These are phyloP conservation scores for Spergularia bocconei DNA, from an alignment of 148 eudicot genomes.

Conservation along the genomic window DNA sequence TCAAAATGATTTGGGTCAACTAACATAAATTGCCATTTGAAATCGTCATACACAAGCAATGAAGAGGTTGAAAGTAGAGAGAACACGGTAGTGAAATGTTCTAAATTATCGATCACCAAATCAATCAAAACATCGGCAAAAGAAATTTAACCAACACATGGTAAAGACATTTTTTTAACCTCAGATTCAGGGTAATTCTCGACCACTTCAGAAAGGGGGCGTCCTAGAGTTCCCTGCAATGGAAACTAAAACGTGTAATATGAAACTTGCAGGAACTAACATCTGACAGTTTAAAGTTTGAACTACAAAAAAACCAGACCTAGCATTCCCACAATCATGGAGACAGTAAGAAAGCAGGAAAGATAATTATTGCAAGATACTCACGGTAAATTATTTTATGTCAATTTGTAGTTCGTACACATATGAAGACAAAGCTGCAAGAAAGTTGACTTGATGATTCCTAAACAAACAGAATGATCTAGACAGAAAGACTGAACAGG, in stretches of 20 bases:
- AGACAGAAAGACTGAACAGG: constrained; percentile 1
- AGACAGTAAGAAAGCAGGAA: neutral
- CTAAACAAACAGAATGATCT: constrained; percentile 6
- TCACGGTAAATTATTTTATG: neutral
- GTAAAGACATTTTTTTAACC: neutral
- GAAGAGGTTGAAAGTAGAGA: no score
- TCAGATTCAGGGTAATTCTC: neutral
- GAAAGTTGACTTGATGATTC: neutral
- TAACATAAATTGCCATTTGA: no score
- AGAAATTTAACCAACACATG: no score
- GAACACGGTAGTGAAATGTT: no score
- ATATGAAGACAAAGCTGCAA: constrained; percentile 7
- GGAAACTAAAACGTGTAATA: neutral
- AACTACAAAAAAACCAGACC: neutral
- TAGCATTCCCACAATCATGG: constrained; percentile 1
- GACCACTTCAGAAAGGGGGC: neutral
- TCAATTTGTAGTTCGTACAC: neutral
- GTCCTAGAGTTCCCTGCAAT: constrained; percentile 1
- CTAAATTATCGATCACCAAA: neutral
- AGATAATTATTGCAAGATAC: neutral
- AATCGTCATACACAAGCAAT: no score
- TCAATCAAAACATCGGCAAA: neutral
- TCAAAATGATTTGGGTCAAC: no score
- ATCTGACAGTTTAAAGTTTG: neutral
- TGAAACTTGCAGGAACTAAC: no score